Conservation (phyloP, 257 asterid species). For the Cinchona pubescens region DNA sequence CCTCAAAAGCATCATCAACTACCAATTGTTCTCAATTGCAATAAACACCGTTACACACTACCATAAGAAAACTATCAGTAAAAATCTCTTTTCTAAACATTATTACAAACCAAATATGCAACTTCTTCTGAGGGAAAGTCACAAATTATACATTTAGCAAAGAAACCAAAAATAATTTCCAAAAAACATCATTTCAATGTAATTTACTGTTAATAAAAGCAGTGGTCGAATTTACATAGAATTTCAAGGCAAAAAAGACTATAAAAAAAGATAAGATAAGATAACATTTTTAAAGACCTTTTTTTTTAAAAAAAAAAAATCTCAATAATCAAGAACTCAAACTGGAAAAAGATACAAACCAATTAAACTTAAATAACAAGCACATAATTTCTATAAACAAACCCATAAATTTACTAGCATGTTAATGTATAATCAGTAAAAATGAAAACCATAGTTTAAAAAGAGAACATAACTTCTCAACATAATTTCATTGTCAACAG, state of each 20-base stretch:
- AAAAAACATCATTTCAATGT: background rate
- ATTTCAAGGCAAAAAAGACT: background rate
- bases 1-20: background rate
- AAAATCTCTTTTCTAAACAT: background rate
- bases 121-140: background rate
- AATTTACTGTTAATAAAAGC: background rate
- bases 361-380: background rate
- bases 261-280: no score
- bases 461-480: background rate
- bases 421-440: background rate
- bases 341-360: background rate
- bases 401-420: background rate
- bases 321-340: background rate
- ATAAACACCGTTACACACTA: background rate
- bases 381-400: no score
- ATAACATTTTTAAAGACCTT: no score
- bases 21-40: background rate
- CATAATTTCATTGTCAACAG: background rate
- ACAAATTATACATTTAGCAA: background rate
- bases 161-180: background rate
- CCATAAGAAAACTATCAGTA: background rate
- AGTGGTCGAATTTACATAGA: background rate
- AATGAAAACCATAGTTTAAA: background rate
- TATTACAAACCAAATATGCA: background rate
- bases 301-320: background rate